These are phyloP conservation scores for Cystobasidiopsis lactophilus DNA, from an alignment of 768 basidiomycete genomes.

Conservation along the genomic window DNA sequence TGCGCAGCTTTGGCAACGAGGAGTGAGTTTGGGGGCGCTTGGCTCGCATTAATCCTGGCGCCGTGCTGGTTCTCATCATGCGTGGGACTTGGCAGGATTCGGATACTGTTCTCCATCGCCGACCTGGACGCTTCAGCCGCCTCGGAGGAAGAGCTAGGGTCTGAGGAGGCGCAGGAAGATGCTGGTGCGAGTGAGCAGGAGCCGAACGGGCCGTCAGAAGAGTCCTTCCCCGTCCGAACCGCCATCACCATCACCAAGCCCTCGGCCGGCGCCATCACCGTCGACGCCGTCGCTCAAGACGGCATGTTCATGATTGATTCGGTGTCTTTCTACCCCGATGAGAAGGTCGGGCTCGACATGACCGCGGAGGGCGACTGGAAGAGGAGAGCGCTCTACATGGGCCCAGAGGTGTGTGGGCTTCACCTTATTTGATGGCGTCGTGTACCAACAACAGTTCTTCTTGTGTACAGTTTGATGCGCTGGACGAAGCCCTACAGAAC, in stretches of 20 bases:
- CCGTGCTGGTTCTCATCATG: not conserved
- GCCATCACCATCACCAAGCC: constrained; percentile 64
- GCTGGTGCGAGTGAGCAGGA: constrained; percentile 20
- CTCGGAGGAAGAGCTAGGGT: constrained; percentile 15
- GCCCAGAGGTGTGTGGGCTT: constrained; percentile 42
- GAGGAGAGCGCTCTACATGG: constrained; percentile 72
- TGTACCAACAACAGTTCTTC: not conserved
- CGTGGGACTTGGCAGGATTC: constrained; percentile 35
- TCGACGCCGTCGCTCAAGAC: constrained; percentile 58
- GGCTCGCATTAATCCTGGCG: not conserved
- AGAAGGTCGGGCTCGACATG: constrained; percentile 46
- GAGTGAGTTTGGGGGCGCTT: constrained; percentile 33
- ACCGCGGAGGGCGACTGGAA: constrained; percentile 86
- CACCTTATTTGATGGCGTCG: not conserved
- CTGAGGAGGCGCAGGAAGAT: constrained; percentile 25
- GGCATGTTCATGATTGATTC: constrained; percentile 70
- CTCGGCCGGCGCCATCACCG: constrained; percentile 41
- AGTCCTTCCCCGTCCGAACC: constrained; percentile 49
- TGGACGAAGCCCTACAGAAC: constrained; percentile 68
- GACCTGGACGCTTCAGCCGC: constrained; percentile 41
- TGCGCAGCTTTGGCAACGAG: constrained; percentile 77
- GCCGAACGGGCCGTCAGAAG: constrained; percentile 23
- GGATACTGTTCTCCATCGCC: constrained; percentile 75
- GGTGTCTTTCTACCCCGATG: constrained; percentile 60
- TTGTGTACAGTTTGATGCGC: constrained; percentile 50